These are phyloP conservation scores for Hemileccinum impolitum DNA, from an alignment of 768 basidiomycete genomes.

Conservation along the genomic window DNA sequence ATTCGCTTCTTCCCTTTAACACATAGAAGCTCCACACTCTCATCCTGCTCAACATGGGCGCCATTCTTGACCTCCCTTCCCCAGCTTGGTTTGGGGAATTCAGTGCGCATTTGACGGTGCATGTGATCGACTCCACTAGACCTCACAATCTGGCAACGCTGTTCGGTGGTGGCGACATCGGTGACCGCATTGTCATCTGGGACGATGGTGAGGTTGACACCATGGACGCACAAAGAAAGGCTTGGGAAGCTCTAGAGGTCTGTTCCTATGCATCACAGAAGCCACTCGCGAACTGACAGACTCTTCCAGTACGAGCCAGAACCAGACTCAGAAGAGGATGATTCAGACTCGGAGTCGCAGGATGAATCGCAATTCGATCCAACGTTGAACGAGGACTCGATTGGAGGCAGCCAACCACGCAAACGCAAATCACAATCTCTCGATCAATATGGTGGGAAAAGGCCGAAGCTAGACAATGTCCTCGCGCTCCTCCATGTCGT, in stretches of 20 bases:
- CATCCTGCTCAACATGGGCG: constrained; percentile 90
- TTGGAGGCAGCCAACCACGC: constrained; percentile 35
- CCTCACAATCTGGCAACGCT: constrained; percentile 87
- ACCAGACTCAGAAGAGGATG: constrained; percentile 59
- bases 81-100: constrained; percentile 77
- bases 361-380: constrained; percentile 42
- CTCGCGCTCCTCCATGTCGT: constrained; percentile 6
- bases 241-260: constrained; percentile 85
- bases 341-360: constrained; percentile 44
- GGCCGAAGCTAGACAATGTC: constrained; percentile 53
- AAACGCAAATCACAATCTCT: constrained; percentile 50
- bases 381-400: constrained; percentile 40
- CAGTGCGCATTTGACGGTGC: constrained; percentile 59
- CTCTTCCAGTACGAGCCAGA: constrained; percentile 70
- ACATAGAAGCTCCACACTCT: constrained; percentile 73
- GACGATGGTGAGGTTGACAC: constrained; percentile 80
- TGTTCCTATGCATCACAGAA: constrained; percentile 17
- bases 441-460: constrained; percentile 47
- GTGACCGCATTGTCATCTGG: constrained; percentile 84
- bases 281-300: constrained; percentile 6
- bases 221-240: constrained; percentile 67
- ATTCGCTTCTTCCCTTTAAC: not conserved
- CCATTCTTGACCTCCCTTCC: constrained; percentile 77
- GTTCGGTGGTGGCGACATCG: constrained; percentile 66
- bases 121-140: constrained; percentile 92